Base-by-base conservation (phyloP, 1,284 basidiomycete species). In the Cutaneotrichosporon spelunceum region DNA sequence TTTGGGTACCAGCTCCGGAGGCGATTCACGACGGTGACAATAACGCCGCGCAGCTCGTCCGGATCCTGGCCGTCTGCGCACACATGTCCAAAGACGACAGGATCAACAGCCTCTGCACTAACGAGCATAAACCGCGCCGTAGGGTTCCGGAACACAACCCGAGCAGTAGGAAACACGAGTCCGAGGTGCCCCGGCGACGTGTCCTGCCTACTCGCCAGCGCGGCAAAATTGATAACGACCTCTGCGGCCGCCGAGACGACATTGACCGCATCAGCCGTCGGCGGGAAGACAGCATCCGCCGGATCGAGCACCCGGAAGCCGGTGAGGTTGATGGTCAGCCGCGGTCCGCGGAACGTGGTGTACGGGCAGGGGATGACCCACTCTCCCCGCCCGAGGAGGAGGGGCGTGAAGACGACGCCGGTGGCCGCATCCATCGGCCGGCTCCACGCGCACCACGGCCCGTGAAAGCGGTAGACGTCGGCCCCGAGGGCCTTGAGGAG, bases 201-300 rank as follows among this genome's bases (percentile, higher is more conserved):
- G 24, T 45, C 33, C 9, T 42, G 9, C 2, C 10, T 26, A n/a
- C 26, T 26, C 1, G 16, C 39, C 1, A 55, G 39, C 3, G 9
- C 27, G 8, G 26, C 19, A 10, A 44, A 55, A 39, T 55, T 55
- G 53, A 55, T 59, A 6, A 75, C 65, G 33, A 57, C 34, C 42
- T 55, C 53, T 24, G 53, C 53, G 24, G 21, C 24, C 1, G 34
- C 8, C 5, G 34, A 19, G 26, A 23, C 16, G 9, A 55, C 19
- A 13, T 42, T 23, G 6, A 55, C 26, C 0, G 19, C 26, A 19
- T 55, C 39, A 2, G 53, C 53, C 10, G 53, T 45, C 2, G 53
- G 39, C 1, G 53, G 53, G 13, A 45, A 45, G 2, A 39, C 26
- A 1, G 26, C 19, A 2, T 55, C 53, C 5, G 5, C 42, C 7